A percentile compares a stretch with the other conserved stretches of the same genome.
These are phyloP conservation scores for Yarrowia sp. DNA, from an alignment of 805 yeast species.

Conservation along the genomic window DNA sequence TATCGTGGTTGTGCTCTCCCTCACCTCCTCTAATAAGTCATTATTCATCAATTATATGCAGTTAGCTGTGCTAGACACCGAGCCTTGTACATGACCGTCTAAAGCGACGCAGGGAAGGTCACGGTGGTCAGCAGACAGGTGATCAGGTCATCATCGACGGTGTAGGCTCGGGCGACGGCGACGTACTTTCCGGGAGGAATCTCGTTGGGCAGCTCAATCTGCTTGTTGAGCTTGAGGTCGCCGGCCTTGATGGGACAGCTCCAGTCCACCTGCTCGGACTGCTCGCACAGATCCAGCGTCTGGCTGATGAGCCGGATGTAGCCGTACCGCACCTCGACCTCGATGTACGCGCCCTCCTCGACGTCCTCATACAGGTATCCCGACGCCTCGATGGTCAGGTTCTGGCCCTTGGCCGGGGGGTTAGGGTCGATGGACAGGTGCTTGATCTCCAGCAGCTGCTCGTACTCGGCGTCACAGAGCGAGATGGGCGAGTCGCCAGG, in stretches of 20 bases:
- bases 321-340: conserved; percentile 91
- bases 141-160: conserved; percentile 78
- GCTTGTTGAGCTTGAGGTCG: conserved; percentile 65
- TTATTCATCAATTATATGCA: conserved; percentile 28
- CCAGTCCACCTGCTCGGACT: conserved; percentile 80
- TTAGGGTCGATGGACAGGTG: conserved; percentile 73
- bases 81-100: background rate
- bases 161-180: conserved; percentile 88
- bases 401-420: conserved; percentile 87
- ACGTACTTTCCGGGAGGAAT: conserved; percentile 95
- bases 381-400: conserved; percentile 77
- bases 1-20: background rate
- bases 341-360: conserved; percentile 90
- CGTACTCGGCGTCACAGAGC: conserved; percentile 70
- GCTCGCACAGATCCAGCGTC: conserved; percentile 92
- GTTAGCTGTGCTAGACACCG: background rate
- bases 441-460: conserved; percentile 70
- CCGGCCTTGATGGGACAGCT: conserved; percentile 85
- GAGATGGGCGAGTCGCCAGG: conserved; percentile 90
- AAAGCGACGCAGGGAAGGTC: conserved; percentile 50
- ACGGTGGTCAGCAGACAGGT: conserved; percentile 71
- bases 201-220: conserved; percentile 84
- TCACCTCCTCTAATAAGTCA: background rate
- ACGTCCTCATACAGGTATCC: conserved; percentile 66
- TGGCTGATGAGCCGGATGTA: conserved; percentile 86